Percentiles rank a stretch among this genome's conserved stretches.
phyloP scores from a whole-genome alignment of 306 rosid genomes.

The Calophaca sinica region DNA sequence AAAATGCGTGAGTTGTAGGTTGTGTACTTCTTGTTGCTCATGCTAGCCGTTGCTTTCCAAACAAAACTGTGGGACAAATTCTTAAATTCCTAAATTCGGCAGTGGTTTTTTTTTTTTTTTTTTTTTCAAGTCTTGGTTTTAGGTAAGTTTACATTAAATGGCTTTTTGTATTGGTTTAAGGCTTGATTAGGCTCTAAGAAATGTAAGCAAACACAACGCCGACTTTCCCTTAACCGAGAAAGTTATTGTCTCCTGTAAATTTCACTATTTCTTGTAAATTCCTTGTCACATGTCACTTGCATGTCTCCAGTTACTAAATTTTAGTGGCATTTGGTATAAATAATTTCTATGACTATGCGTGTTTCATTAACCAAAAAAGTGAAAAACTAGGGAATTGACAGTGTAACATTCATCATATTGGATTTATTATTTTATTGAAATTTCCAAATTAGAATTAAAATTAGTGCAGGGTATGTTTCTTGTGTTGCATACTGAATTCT shows the following conservation, averaged over 20 bases:
- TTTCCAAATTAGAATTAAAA: not conserved
- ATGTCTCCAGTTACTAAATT: constrained; percentile 5
- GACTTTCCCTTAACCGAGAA: constrained; percentile 41
- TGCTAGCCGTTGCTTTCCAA: constrained; percentile 48
- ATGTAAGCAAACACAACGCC: constrained; percentile 4
- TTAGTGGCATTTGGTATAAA: not conserved
- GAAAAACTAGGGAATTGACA: not conserved
- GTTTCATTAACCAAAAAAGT: too few relatives aligned
- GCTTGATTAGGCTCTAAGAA: constrained; percentile 39
- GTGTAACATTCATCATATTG: not conserved
- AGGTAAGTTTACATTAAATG: not conserved
- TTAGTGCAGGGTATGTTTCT: too few relatives aligned
- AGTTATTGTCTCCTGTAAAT: not conserved
- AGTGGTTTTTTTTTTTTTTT: constrained; percentile 24
- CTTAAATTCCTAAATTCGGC: constrained; percentile 20
- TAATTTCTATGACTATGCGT: too few relatives aligned
- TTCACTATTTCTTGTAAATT: not conserved
- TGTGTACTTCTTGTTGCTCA: constrained; percentile 8
- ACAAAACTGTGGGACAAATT: constrained; percentile 54
- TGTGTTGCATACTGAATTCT: too few relatives aligned
- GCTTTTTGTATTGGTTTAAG: constrained; percentile 8
- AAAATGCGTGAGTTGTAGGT: constrained; percentile 15
- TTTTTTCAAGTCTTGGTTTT: not conserved
- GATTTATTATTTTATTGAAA: too few relatives aligned
- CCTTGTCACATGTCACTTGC: not conserved